Percentiles rank a stretch among this genome's conserved stretches.
Conservation (phyloP, 2,329 filamentous ascomycete genomes). For the Fusarium burgessii region DNA sequence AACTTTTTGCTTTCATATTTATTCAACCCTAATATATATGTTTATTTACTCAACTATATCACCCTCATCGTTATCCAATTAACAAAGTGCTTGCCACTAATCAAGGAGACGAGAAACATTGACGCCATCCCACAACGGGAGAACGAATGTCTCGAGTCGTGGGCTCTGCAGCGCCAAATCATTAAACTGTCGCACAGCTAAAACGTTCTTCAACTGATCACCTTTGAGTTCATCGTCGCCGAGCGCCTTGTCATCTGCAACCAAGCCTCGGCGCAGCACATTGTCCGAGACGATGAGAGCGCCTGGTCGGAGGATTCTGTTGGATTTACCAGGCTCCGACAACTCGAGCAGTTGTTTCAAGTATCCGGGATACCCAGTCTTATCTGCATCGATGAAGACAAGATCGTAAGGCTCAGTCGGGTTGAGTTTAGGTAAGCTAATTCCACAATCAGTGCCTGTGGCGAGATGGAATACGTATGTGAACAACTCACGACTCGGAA, state of each 20-base stretch:
- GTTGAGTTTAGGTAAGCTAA: slow-evolving; percentile 49
- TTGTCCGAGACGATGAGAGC: slow-evolving; percentile 68
- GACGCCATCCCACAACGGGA: slow-evolving; percentile 59
- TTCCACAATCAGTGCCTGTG: background rate
- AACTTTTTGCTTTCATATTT: slow-evolving; percentile 7
- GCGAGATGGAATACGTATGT: too few species aligned
- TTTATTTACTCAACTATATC: background rate
- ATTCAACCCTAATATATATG: slow-evolving; percentile 13
- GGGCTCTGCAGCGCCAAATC: slow-evolving; percentile 48
- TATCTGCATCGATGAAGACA: slow-evolving; percentile 67
- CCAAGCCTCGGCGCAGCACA: slow-evolving; percentile 61
- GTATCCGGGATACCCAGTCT: slow-evolving; percentile 63
- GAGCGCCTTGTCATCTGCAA: slow-evolving; percentile 54
- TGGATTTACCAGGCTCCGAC: slow-evolving; percentile 53
- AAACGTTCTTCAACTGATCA: slow-evolving; percentile 37
- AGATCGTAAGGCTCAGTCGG: slow-evolving; percentile 60
- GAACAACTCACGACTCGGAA: slow-evolving; percentile 56
- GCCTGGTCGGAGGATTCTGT: slow-evolving; percentile 60
- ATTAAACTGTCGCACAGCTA: slow-evolving; percentile 53
- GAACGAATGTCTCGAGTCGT: slow-evolving; percentile 55
- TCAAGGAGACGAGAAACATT: slow-evolving; percentile 56
- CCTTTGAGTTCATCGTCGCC: slow-evolving; percentile 35
- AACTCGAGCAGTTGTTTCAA: slow-evolving; percentile 58
- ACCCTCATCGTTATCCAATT: background rate
- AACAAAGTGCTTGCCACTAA: slow-evolving; percentile 32